Evolutionary conservation across 805 yeast species (phyloP).

Genomic region (Myxozyma neotropica): DNA sequence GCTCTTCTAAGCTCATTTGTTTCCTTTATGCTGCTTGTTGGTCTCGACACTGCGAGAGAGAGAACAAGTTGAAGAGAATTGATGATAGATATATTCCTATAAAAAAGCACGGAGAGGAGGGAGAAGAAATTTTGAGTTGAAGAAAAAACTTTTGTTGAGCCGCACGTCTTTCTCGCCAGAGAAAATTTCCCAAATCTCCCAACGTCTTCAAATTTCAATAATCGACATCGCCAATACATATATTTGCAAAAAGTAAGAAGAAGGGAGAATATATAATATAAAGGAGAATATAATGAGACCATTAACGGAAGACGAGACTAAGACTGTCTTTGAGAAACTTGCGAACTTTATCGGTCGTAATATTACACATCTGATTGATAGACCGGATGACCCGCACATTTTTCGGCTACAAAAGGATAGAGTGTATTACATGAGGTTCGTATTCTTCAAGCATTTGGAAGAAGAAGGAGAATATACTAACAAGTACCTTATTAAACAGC

Average conservation of each 20-base stretch:
- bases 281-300: slow-evolving; percentile 69
- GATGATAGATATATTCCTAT: too few species aligned
- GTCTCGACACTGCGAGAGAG: too few species aligned
- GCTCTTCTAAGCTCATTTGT: too few species aligned
- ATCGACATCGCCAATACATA: background rate
- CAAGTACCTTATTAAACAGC: too few species aligned
- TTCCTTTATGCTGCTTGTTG: too few species aligned
- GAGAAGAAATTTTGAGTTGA: background rate
- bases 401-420: slow-evolving; percentile 95
- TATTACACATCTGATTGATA: slow-evolving; percentile 82
- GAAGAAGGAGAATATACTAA: too few species aligned
- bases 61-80: too few species aligned
- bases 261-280: background rate
- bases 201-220: background rate
- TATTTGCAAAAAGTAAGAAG: background rate
- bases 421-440: slow-evolving; percentile 82
- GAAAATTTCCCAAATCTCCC: background rate
- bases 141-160: background rate
- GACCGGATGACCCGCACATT: slow-evolving; percentile 82
- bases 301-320: slow-evolving; percentile 94
- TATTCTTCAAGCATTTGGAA: too few species aligned
- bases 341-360: slow-evolving; percentile 98
- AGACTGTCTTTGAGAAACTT: slow-evolving; percentile 90
- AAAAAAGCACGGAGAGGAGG: too few species aligned
- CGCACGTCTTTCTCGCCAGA: background rate